These are phyloP conservation scores for Leucocoprinus leucothites DNA, from an alignment of 768 basidiomycete genomes.

Conservation along the genomic window DNA sequence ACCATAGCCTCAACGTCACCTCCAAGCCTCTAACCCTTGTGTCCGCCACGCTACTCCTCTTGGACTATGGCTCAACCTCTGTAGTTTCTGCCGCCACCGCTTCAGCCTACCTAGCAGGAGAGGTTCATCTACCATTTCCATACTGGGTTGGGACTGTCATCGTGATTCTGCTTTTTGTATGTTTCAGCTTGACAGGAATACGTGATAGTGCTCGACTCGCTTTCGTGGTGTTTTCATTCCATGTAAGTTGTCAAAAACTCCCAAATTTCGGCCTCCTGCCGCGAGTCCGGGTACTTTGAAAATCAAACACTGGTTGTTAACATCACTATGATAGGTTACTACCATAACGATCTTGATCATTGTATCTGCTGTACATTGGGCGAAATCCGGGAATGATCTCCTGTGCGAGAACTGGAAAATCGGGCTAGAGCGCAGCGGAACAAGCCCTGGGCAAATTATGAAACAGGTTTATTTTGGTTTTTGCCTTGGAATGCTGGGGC, in stretches of 20 bases:
- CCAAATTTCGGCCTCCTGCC: no score
- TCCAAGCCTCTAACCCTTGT: constrained; percentile 60
- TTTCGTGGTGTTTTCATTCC: constrained; percentile 51
- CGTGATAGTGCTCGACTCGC: constrained; percentile 64
- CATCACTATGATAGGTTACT: no score
- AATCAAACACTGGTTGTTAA: no score
- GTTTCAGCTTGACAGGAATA: constrained; percentile 54
- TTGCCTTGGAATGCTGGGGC: constrained; percentile 68
- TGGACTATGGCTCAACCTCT: constrained; percentile 68
- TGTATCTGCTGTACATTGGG: constrained; percentile 50
- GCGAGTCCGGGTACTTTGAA: no score
- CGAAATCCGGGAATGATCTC: constrained; percentile 39
- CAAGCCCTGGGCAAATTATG: constrained; percentile 27
- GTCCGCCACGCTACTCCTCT: constrained; percentile 59
- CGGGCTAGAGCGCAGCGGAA: constrained; percentile 27
- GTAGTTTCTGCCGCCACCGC: constrained; percentile 76
- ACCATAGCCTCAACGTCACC: constrained; percentile 54
- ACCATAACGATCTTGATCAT: constrained; percentile 58
- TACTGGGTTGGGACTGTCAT: constrained; percentile 47
- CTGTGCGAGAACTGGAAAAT: constrained; percentile 54
- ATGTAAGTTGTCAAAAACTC: constrained; percentile 38
- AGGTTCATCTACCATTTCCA: constrained; percentile 57
- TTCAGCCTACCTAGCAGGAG: constrained; percentile 61
- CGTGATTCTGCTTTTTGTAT: constrained; percentile 51
- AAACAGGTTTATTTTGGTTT: constrained; percentile 61